Percentiles rank a stretch among this genome's conserved stretches.
phyloP scores from a whole-genome alignment of 306 rosid species.

The Dalbergia cultrata region DNA sequence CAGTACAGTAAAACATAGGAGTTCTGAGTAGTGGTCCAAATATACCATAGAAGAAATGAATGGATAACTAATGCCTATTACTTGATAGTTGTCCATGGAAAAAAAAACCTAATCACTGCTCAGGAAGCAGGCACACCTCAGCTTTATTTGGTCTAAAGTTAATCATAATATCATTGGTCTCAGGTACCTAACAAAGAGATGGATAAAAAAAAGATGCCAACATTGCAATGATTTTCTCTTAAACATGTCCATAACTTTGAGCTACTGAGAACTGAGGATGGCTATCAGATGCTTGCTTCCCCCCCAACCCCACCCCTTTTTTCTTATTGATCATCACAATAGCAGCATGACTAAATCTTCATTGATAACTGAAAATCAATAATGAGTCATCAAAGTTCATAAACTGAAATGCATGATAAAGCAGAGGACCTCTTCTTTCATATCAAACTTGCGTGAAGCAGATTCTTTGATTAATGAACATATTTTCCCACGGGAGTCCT shows the following conservation, averaged over 20 bases:
- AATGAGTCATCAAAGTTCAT: conserved; percentile 30
- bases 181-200: conserved; percentile 13
- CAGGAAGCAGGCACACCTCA: background rate
- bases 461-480: conserved; percentile 78
- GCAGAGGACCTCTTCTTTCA: conserved; percentile 90
- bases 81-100: background rate
- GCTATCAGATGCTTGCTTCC: conserved; percentile 12
- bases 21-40: too few species aligned
- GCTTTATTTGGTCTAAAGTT: conserved; percentile 30
- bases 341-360: conserved; percentile 31
- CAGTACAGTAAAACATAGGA: too few species aligned
- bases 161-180: conserved; percentile 30
- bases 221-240: conserved; percentile 21
- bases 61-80: conserved; percentile 9
- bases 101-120: background rate
- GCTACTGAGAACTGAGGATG: conserved; percentile 5
- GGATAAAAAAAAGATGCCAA: conserved; percentile 9
- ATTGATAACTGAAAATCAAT: conserved; percentile 29
- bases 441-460: conserved; percentile 85
- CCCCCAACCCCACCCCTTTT: too few species aligned
- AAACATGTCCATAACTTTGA: conserved; percentile 3
- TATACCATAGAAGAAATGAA: background rate
- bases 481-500: conserved; percentile 65
- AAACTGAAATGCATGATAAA: conserved; percentile 47
- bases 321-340: conserved; percentile 5